Evolutionary conservation across 768 basidiomycete species (phyloP).

Genomic region (Tephrocybe rancida): DNA sequence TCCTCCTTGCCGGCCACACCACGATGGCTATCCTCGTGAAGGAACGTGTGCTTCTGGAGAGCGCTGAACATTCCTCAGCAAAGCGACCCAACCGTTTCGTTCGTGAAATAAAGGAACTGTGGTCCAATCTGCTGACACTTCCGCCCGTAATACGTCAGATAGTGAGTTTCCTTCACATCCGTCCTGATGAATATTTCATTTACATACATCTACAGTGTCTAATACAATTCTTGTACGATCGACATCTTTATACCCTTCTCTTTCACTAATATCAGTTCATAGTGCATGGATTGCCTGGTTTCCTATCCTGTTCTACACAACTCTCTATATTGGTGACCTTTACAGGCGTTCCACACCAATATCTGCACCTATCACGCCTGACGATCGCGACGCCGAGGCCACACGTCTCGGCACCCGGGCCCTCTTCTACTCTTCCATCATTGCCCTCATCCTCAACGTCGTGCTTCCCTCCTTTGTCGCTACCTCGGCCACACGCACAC

Average conservation of each 20-base stretch:
- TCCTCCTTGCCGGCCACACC: constrained; percentile 68
- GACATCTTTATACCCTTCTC: neutral
- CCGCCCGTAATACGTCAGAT: constrained; percentile 81
- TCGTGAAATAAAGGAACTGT: constrained; percentile 65
- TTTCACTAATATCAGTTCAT: neutral
- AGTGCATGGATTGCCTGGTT: constrained; percentile 93
- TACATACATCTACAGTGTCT: constrained; percentile 52
- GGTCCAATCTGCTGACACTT: constrained; percentile 66
- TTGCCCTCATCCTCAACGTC: constrained; percentile 70
- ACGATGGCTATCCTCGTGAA: constrained; percentile 63
- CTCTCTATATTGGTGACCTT: constrained; percentile 86
- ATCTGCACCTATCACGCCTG: constrained; percentile 19
- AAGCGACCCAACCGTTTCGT: constrained; percentile 32
- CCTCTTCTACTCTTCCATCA: constrained; percentile 73
- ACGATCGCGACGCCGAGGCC: constrained; percentile 60
- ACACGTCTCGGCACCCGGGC: constrained; percentile 86
- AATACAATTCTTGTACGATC: constrained; percentile 79
- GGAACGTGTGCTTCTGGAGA: constrained; percentile 69
- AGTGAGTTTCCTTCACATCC: constrained; percentile 45
- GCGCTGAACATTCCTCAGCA: constrained; percentile 11
- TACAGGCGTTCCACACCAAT: constrained; percentile 56
- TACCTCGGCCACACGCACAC: constrained; percentile 11
- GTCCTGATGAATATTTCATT: neutral
- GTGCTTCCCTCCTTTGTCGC: constrained; percentile 68
- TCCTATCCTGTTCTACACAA: constrained; percentile 86